Evolutionary conservation across 2,329 filamentous ascomycete genomes (phyloP).

Genomic region (Diplodia seriata): DNA sequence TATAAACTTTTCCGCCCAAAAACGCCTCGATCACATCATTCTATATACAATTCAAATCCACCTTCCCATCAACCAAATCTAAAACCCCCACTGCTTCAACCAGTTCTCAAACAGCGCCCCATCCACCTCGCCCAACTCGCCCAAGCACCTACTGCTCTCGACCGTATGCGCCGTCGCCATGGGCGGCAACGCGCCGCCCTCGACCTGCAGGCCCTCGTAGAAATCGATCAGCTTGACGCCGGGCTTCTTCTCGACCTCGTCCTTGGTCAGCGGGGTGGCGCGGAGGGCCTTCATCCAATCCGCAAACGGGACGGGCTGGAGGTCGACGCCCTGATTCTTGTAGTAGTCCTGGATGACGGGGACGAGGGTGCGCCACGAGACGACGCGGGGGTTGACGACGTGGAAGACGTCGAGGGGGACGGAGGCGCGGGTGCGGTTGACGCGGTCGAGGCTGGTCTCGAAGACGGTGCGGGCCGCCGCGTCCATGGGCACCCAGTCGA

Average conservation of each 20-base stretch:
- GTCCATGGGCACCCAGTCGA: conserved; percentile 41
- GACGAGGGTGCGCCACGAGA: conserved; percentile 31
- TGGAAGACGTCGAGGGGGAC: conserved; percentile 26
- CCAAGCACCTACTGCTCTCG: conserved; percentile 13
- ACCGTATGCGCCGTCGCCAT: conserved; percentile 18
- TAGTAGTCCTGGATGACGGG: conserved; percentile 24
- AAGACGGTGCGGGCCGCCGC: conserved; percentile 13
- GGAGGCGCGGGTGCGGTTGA: not conserved
- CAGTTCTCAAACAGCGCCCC: conserved; percentile 25
- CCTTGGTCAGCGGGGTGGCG: conserved; percentile 26
- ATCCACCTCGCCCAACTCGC: conserved; percentile 28
- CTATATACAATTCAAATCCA: not conserved
- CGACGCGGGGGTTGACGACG: conserved; percentile 32
- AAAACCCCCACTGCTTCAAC: conserved; percentile 31
- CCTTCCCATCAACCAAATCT: not conserved
- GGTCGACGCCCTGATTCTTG: not conserved
- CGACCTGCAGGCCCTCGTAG: conserved; percentile 29
- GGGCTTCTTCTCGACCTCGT: conserved; percentile 32
- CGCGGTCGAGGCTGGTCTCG: not conserved
- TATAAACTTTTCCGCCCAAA: not conserved
- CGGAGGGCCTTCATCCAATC: conserved; percentile 33
- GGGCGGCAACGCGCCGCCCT: conserved; percentile 25
- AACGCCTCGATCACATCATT: not conserved
- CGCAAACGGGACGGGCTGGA: conserved; percentile 6
- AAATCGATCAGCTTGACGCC: conserved; percentile 35